These are phyloP conservation scores for Drosera spatulata DNA, from an alignment of 179 eudicot species.

Conservation along the genomic window DNA sequence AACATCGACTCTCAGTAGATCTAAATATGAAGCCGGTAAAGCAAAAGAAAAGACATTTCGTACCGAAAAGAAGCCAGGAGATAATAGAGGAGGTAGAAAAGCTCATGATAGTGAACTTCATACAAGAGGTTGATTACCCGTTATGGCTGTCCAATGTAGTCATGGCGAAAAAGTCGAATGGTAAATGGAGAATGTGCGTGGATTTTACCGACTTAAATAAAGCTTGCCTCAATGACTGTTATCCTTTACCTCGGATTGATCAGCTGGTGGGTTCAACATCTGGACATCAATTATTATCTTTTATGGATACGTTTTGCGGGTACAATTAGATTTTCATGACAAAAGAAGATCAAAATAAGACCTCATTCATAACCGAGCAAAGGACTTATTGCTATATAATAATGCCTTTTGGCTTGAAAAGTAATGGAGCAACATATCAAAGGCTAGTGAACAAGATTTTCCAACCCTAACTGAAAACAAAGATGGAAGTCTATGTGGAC, in stretches of 20 bases:
- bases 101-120: neutral
- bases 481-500: neutral
- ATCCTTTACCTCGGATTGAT: neutral
- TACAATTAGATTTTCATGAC: too few species aligned
- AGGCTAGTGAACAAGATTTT: neutral
- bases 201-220: neutral
- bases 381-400: too few species aligned
- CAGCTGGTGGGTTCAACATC: neutral
- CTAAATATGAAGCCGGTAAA: neutral
- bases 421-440: neutral
- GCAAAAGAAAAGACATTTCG: neutral
- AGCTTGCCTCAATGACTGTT: neutral
- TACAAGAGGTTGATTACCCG: neutral
- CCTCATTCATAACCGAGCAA: too few species aligned
- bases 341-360: too few species aligned
- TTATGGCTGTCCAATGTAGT: neutral
- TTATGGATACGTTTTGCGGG: too few species aligned
- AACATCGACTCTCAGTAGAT: neutral
- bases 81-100: neutral
- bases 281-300: too few species aligned
- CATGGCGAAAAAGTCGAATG: neutral
- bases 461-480: too few species aligned
- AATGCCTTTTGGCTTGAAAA: neutral
- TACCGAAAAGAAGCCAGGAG: neutral
- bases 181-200: neutral